phyloP scores from a whole-genome alignment of 2,329 filamentous ascomycete species.

The Aureobasidium sp. region DNA sequence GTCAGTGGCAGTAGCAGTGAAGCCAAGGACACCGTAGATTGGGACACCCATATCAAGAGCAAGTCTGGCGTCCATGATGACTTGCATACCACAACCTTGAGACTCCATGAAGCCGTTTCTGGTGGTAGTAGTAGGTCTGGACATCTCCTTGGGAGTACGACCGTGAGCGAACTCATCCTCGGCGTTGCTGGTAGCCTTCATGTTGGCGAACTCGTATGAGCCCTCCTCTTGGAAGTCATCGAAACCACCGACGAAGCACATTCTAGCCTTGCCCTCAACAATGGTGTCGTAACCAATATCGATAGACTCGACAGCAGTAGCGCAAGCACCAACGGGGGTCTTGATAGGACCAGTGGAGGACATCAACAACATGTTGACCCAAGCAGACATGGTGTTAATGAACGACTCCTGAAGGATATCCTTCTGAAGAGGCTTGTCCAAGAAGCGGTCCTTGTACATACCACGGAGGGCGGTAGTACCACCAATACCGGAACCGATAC shows the following conservation, averaged over 20 bases:
- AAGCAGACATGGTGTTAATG: conserved; percentile 99
- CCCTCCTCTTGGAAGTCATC: conserved; percentile 99
- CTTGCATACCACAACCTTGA: conserved; percentile 93
- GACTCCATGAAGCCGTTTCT: conserved; percentile 99
- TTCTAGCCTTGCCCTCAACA: conserved; percentile 91
- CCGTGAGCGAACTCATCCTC: conserved; percentile 94
- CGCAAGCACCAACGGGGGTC: conserved; percentile 95
- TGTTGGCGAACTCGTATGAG: conserved; percentile 99
- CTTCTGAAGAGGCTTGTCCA: conserved; percentile 96
- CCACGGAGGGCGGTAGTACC: conserved; percentile 84
- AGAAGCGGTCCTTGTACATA: conserved; percentile 97
- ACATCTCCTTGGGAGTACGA: conserved; percentile 95
- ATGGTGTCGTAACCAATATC: conserved; percentile 99
- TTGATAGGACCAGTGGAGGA: conserved; percentile 98
- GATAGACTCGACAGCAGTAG: conserved; percentile 92
- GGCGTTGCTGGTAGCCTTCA: conserved; percentile 98
- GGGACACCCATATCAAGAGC: conserved; percentile 98
- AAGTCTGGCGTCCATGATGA: conserved; percentile 96
- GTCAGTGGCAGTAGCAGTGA: conserved; percentile 94
- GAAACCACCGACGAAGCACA: conserved; percentile 97
- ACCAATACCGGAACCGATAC: conserved; percentile 96
- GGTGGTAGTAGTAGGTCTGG: conserved; percentile 90
- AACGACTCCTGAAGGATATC: conserved; percentile 99
- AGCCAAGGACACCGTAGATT: conserved; percentile 87
- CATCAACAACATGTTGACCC: conserved; percentile 98